Percentiles rank a stretch among this genome's conserved stretches.
Evolutionary conservation across 441 rosid genomes (phyloP).

Genomic region (Erysimum cheiri): DNA sequence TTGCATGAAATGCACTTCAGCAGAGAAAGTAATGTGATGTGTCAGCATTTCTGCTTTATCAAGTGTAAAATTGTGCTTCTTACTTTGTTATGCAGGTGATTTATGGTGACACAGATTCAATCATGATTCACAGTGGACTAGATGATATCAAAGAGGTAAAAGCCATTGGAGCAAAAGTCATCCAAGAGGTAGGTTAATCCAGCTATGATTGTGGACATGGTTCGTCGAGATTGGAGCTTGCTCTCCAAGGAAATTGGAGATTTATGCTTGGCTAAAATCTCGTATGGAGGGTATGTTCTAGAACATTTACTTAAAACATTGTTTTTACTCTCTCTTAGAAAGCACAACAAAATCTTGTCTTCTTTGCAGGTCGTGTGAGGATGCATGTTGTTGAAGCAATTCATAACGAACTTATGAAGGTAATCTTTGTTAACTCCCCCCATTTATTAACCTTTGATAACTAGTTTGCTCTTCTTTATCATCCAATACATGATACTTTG

Average conservation of each 20-base stretch:
- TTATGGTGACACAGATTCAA: conserved; percentile 98
- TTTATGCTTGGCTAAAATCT: conserved; percentile 78
- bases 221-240: conserved; percentile 98
- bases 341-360: conserved; percentile 18
- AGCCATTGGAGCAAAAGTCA: conserved; percentile 78
- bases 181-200: conserved; percentile 79
- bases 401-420: conserved; percentile 89
- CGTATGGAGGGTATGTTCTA: conserved; percentile 81
- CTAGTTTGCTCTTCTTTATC: conserved; percentile 7
- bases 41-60: conserved; percentile 33
- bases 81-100: conserved; percentile 69
- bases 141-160: conserved; percentile 82
- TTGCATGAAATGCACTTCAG: conserved; percentile 24
- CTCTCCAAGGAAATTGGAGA: conserved; percentile 94
- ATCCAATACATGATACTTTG: conserved; percentile 23
- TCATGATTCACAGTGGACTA: conserved; percentile 94
- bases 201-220: conserved; percentile 99
- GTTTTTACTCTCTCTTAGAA: conserved; percentile 10
- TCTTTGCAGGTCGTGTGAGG: conserved; percentile 85
- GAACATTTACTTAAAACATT: conserved; percentile 7
- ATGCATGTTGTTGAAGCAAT: conserved; percentile 89
- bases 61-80: conserved; percentile 29
- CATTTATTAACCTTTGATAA: conserved; percentile 3
- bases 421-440: conserved; percentile 32
- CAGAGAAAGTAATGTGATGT: conserved; percentile 26